Percentiles rank a stretch among this genome's conserved stretches.
Conservation (phyloP, 768 basidiomycete genomes). For the Rhizopogon vinicolor region DNA sequence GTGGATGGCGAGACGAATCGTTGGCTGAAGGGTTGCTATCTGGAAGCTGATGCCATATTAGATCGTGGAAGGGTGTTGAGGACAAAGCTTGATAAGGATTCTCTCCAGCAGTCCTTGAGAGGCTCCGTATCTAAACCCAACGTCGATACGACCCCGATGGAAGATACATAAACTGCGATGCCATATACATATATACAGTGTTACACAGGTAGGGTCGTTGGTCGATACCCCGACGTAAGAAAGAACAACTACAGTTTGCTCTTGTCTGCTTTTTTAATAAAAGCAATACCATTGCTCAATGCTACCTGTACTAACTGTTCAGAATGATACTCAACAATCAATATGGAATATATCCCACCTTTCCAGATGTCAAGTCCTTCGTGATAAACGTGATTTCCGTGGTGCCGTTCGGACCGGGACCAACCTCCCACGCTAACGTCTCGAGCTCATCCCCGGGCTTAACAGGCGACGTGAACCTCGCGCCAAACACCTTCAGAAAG, state of each 20-base stretch:
- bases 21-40: slow-evolving; percentile 90
- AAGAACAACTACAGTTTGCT: slow-evolving; percentile 33
- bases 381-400: slow-evolving; percentile 58
- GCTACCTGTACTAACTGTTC: slow-evolving; percentile 30
- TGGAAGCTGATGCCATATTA: slow-evolving; percentile 62
- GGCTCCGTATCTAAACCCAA: background rate
- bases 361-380: slow-evolving; percentile 54
- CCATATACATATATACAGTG: background rate
- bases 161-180: no score
- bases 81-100: slow-evolving; percentile 13
- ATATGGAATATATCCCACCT: slow-evolving; percentile 32
- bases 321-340: slow-evolving; percentile 1
- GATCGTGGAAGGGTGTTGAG: slow-evolving; percentile 56
- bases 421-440: slow-evolving; percentile 77
- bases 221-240: background rate
- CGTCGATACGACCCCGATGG: background rate
- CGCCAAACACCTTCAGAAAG: slow-evolving; percentile 63
- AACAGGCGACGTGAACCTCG: slow-evolving; percentile 79
- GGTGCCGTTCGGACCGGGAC: slow-evolving; percentile 54
- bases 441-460: slow-evolving; percentile 79
- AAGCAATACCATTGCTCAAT: slow-evolving; percentile 61
- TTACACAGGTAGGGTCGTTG: background rate
- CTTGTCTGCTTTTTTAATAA: slow-evolving; percentile 47
- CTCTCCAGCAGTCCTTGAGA: background rate
- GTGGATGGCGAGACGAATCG: slow-evolving; percentile 50